Conservation (phyloP, 768 basidiomycete species). For the Xerocomellus chrysenteron region DNA sequence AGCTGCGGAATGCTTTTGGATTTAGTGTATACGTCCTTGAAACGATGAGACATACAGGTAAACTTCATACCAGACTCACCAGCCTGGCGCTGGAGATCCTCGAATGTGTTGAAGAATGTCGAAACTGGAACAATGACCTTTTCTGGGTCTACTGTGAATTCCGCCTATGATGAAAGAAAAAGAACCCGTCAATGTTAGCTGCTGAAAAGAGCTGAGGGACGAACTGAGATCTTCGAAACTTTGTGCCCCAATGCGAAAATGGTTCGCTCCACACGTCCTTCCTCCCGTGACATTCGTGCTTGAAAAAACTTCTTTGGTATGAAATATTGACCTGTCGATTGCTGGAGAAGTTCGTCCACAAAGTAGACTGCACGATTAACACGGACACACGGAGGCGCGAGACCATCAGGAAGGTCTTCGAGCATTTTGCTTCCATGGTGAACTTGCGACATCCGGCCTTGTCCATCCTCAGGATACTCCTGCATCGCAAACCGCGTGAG, state of each 20-base stretch:
- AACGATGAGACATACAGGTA: neutral
- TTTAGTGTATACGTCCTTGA: neutral
- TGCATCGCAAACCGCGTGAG: constrained; percentile 21
- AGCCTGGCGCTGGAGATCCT: neutral
- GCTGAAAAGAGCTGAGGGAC: neutral
- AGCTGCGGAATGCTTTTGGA: neutral
- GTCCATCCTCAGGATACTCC: constrained; percentile 28
- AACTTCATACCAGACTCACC: neutral
- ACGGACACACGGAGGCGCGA: constrained; percentile 25
- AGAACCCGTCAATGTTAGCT: neutral
- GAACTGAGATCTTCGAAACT: neutral
- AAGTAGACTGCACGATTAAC: constrained; percentile 19
- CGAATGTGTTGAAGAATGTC: constrained; percentile 7
- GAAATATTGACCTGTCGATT: constrained; percentile 3
- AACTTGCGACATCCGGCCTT: constrained; percentile 19
- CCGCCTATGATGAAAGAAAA: neutral
- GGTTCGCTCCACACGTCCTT: neutral
- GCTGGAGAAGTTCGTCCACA: constrained; percentile 22
- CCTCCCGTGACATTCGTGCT: neutral
- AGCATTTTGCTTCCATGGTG: constrained; percentile 33
- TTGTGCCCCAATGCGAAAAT: constrained; percentile 1
- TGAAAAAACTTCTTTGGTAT: constrained; percentile 12
- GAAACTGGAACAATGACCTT: constrained; percentile 1
- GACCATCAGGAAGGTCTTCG: constrained; percentile 20
- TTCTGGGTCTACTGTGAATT: constrained; percentile 5